A percentile compares a stretch with the other conserved stretches of the same genome.
phyloP scores from a whole-genome alignment of 257 asterid species.

The Craterostigma plantagineum region DNA sequence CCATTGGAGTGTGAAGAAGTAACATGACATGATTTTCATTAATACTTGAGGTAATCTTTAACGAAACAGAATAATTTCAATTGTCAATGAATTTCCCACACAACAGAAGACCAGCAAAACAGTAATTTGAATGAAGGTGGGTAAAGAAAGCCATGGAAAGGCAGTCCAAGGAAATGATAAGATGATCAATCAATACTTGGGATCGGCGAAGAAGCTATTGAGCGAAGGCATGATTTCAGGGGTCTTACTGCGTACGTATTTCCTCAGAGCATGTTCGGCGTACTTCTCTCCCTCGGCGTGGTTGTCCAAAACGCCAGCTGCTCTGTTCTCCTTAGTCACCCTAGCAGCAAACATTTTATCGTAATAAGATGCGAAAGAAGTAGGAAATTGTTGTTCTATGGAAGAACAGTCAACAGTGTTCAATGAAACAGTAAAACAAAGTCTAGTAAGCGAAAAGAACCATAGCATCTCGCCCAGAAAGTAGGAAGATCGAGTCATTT shows the following conservation, averaged over 20 bases:
- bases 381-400: not conserved
- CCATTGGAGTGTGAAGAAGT: too few relatives aligned
- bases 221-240: conserved; percentile 70
- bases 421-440: too few relatives aligned
- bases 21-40: too few relatives aligned
- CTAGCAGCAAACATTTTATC: conserved; percentile 13
- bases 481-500: not conserved
- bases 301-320: conserved; percentile 71
- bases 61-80: too few relatives aligned
- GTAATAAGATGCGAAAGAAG: not conserved
- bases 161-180: not conserved
- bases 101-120: too few relatives aligned
- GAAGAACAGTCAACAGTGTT: too few relatives aligned
- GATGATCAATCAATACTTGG: conserved; percentile 18
- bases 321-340: conserved; percentile 68
- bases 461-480: too few relatives aligned
- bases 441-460: too few relatives aligned
- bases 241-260: conserved; percentile 42
- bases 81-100: too few relatives aligned
- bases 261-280: conserved; percentile 45
- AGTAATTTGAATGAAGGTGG: too few relatives aligned
- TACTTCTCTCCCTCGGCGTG: conserved; percentile 60
- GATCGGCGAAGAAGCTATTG: conserved; percentile 54
- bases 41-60: too few relatives aligned
- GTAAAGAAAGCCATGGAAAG: too few relatives aligned